Conservation (phyloP, 371 early-diverging fungal species). For the Actinomucor elegans region DNA sequence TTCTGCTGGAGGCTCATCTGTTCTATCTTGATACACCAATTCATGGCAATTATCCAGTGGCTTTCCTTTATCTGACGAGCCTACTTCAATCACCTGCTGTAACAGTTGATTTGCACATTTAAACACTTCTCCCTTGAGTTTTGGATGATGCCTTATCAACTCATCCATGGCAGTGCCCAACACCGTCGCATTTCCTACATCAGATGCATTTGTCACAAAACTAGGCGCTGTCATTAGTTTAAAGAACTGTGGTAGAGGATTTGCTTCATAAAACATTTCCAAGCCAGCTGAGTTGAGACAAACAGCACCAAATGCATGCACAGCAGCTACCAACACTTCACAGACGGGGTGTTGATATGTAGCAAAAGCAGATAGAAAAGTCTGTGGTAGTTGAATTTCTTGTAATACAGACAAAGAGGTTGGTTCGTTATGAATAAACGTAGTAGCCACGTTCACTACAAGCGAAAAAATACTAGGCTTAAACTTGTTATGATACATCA, state of each 20-base stretch:
- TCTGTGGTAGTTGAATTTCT: conserved; percentile 84
- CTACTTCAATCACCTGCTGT: conserved; percentile 50
- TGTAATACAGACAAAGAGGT: conserved; percentile 90
- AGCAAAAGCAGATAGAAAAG: conserved; percentile 71
- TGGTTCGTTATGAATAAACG: conserved; percentile 97
- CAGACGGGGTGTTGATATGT: conserved; percentile 68
- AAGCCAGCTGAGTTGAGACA: conserved; percentile 88
- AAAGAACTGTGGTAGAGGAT: conserved; percentile 76
- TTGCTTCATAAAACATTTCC: conserved; percentile 73
- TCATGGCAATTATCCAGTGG: conserved; percentile 42
- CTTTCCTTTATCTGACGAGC: conserved; percentile 33
- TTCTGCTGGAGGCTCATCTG: conserved; percentile 9
- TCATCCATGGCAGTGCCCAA: conserved; percentile 93
- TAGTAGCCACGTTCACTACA: conserved; percentile 90
- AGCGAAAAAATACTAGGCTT: conserved; percentile 73
- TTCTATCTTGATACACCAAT: conserved; percentile 33
- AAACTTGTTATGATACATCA: conserved; percentile 73
- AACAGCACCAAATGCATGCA: conserved; percentile 94
- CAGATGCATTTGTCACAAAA: conserved; percentile 75
- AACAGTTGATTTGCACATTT: conserved; percentile 70
- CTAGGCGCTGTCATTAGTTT: conserved; percentile 75
- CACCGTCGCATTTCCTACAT: conserved; percentile 77
- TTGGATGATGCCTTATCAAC: conserved; percentile 93
- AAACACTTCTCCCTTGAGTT: conserved; percentile 70
- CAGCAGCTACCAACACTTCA: conserved; percentile 78